Base-by-base conservation (phyloP, 2,329 filamentous ascomycete genomes). In the Bimuria novae-zelandiae region DNA sequence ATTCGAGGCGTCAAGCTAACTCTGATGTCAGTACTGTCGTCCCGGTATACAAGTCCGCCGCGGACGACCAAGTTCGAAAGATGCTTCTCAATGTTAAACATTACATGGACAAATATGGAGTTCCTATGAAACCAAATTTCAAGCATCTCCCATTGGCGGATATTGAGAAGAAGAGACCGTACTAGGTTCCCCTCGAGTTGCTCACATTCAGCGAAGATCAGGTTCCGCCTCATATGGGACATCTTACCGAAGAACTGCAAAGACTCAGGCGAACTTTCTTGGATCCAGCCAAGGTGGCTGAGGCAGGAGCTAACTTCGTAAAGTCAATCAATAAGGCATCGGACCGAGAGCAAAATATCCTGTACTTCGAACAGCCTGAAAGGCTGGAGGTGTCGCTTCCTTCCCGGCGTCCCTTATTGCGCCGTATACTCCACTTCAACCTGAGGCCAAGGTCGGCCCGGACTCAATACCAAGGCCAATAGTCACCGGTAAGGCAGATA, bases 161-260 rank as follows among this genome's bases (percentile, higher is more conserved):
- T 14, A 41, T 52, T 12, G 49, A 42, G 8, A 23, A 17, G 21
- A 41, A 35, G 4, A 21, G 16, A 19, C 42, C 49, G 8, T 52
- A 41, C 19, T 52, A 42, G 49, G 23, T 46, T 22, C 41, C 49
- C 7, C 37, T 52, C 14, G 33, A 52, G 5, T 4, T 46, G 6
- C 32, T 52, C 8, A 16, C 8, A 3, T 11, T 47, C 14, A 19
- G 23, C 5, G 23, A n/a, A 2, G 35, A 47, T 12, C 49, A 52
- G 33, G 12, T 40, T 16, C 21, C 29, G 27, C 19, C n/a, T 3
- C 17, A 39, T 7, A 35, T 19, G 14, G 12, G 33, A 6, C 30
- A 51, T 14, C 32, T 49, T 12, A 40, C 27, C 3, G n/a, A 8
- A 0, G 27, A 41, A 12, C 8, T 42, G 6, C 25, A 49, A 19